phyloP scores from a whole-genome alignment of 495 filamentous ascomycete genomes.

The Friedmanniomyces simplex region DNA sequence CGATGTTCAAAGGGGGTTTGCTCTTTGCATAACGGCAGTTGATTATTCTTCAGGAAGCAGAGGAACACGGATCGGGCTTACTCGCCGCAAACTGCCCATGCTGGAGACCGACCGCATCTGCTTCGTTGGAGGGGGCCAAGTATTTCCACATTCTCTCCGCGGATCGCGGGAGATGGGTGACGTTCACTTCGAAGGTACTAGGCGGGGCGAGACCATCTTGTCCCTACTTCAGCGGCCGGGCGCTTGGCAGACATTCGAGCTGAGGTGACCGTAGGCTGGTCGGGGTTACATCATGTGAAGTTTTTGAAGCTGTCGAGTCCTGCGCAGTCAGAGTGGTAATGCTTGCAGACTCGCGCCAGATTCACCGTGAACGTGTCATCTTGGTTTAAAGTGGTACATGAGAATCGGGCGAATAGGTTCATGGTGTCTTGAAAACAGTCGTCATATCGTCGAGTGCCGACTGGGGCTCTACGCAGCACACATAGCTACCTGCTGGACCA shows the following conservation, averaged over 20 bases:
- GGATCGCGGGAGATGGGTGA: neutral
- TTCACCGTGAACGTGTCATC: too few species aligned
- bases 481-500: too few species aligned
- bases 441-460: neutral
- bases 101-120: neutral
- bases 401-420: too few species aligned
- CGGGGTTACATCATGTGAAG: too few species aligned
- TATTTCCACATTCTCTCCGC: neutral
- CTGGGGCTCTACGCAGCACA: too few species aligned
- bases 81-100: neutral
- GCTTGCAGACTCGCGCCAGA: too few species aligned
- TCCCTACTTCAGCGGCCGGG: neutral
- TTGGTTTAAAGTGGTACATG: neutral
- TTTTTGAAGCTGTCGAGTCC: too few species aligned
- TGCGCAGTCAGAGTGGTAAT: too few species aligned
- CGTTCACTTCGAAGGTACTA: neutral
- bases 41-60: neutral
- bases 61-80: neutral
- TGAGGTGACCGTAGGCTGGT: too few species aligned
- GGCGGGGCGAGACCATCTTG: neutral
- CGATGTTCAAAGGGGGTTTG: neutral
- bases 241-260: neutral
- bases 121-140: neutral
- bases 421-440: neutral
- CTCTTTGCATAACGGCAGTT: neutral